Base-by-base conservation (phyloP, 257 asterid species). In the Nicotiana sylvestris region DNA sequence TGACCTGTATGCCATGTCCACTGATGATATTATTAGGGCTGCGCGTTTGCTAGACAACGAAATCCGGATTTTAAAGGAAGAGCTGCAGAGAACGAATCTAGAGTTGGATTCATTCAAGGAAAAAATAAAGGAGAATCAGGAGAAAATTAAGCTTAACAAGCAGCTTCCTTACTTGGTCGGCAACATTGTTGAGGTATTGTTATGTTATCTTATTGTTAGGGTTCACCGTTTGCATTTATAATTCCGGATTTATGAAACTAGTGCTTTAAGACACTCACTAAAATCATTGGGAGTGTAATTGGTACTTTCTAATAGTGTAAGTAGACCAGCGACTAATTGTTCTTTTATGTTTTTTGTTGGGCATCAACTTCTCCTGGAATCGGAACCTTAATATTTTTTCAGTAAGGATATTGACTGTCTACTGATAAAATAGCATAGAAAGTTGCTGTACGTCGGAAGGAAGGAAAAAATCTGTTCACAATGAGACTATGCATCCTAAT, bases 111-210 rank as follows among this genome's bases (percentile, higher is more conserved):
- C 98, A 8, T 90, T 91, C 80, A 90, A 87, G 85, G 98, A 93
- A 85, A 92, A 95, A 90, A 93, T 90, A 64, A 93, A 92, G 81
- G 96, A 92, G 88, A 95, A 95, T 86, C 96, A 92, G 64, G 98
- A 92, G 87, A 95, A 95, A 85, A 95, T 95, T 58, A 93, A 95
- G 81, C 93, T 93, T 77, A 90, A 92, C 87, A 93, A 95, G 87
- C 98, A 93, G 86, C 96, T 95, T 76, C 98, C 98, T 11, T 93
- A 92, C 86, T 89, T 95, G 89, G 98, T 95, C 21, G 98, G 97
- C 62, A 95, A 93, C 87, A 95, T 95, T 57, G 98, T 95, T 58
- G 97, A 76, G 27, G 68, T 57, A 33, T 62, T 30, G 49, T 83
- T 13, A 57, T 43, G 49, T 43, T 43, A 43, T 43, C 51, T 43